phyloP scores from a whole-genome alignment of 78 protist genomes.

The Chrysochromulina parva region DNA sequence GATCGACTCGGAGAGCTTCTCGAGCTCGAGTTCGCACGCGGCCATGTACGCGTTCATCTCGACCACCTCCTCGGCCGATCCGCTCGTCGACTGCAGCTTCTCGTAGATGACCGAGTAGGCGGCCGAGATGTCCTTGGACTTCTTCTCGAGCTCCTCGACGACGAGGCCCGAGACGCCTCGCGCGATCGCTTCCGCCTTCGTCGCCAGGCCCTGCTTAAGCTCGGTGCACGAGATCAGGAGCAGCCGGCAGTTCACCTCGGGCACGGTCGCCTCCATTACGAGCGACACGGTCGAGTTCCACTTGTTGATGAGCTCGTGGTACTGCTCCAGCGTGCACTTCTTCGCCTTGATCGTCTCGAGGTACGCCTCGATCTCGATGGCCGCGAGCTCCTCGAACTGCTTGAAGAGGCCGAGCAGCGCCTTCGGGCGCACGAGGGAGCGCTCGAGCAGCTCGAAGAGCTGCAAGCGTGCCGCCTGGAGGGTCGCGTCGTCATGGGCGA shows the following conservation, averaged over 20 bases:
- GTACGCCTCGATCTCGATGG: background rate
- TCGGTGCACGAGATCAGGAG: background rate
- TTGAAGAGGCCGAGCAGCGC: background rate
- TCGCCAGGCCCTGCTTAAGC: background rate
- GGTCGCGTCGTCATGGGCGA: background rate
- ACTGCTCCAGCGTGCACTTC: background rate
- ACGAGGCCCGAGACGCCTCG: background rate
- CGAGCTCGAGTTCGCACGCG: background rate
- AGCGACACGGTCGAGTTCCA: background rate
- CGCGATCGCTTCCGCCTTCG: background rate
- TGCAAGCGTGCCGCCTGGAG: background rate
- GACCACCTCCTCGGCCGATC: background rate
- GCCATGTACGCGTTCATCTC: background rate
- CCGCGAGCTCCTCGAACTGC: background rate
- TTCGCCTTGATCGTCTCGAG: background rate
- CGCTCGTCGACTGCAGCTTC: background rate
- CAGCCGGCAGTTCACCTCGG: slow-evolving; percentile 1
- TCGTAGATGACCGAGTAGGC: background rate
- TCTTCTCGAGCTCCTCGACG: background rate
- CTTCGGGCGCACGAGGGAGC: background rate
- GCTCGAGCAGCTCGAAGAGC: background rate
- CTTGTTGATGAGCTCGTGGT: background rate
- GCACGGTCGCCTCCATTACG: background rate
- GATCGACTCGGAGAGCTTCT: background rate
- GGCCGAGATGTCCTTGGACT: background rate